Percentiles rank a stretch among this genome's conserved stretches.
Evolutionary conservation across 208 protist genomes (phyloP).

Genomic region (Leishmania mexicana): DNA sequence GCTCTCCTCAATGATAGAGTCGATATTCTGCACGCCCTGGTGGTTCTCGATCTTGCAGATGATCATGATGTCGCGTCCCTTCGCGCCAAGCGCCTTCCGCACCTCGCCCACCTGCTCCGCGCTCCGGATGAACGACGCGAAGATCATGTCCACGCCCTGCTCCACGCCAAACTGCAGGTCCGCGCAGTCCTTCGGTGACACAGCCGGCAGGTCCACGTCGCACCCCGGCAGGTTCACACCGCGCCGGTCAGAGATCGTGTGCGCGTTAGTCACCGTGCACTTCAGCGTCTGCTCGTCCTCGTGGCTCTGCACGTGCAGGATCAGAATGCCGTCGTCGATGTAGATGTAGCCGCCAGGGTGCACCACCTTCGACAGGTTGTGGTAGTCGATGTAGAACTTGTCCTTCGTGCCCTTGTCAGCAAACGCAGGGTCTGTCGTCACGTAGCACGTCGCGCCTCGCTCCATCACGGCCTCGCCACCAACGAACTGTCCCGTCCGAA

Average conservation of each 20-base stretch:
- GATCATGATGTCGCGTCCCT: constrained; percentile 94
- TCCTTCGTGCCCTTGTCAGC: constrained; percentile 79
- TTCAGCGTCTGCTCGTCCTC: constrained; percentile 78
- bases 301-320: constrained; percentile 80
- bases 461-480: constrained; percentile 69
- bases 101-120: constrained; percentile 95
- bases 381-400: constrained; percentile 94
- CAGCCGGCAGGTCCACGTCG: constrained; percentile 86
- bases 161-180: constrained; percentile 96
- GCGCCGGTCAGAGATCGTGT: constrained; percentile 83
- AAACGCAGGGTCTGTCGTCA: constrained; percentile 91
- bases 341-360: constrained; percentile 90
- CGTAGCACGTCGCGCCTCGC: constrained; percentile 72
- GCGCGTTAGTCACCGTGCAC: constrained; percentile 81
- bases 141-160: constrained; percentile 98
- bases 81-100: constrained; percentile 86
- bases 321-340: constrained; percentile 97
- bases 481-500: constrained; percentile 94
- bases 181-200: constrained; percentile 92
- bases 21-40: constrained; percentile 97
- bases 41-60: constrained; percentile 99
- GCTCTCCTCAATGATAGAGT: constrained; percentile 95
- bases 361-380: constrained; percentile 79
- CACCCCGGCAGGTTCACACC: constrained; percentile 90
- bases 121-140: constrained; percentile 98